Evolutionary conservation across 768 basidiomycete species (phyloP).

Genomic region (Lentinula detonsa): DNA sequence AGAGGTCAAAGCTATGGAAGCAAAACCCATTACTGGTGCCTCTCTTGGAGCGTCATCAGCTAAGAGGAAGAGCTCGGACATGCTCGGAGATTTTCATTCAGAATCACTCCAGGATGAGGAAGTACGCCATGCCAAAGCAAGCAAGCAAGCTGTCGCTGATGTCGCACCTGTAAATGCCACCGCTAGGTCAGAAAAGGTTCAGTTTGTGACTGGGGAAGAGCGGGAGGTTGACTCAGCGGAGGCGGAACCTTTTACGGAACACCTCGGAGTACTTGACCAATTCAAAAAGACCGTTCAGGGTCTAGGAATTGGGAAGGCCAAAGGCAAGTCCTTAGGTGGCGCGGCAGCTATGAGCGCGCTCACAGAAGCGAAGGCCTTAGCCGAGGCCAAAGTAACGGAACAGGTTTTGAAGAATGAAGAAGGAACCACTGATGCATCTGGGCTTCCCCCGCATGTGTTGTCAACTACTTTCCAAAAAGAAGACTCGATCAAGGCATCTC

Average conservation of each 20-base stretch:
- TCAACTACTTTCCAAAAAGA: background rate
- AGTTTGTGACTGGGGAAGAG: conserved; percentile 12
- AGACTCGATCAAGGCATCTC: conserved; percentile 4
- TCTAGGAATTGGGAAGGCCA: conserved; percentile 51
- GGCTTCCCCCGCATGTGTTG: conserved; percentile 1
- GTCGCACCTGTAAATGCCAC: conserved; percentile 17
- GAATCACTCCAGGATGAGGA: conserved; percentile 25
- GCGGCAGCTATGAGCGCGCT: conserved; percentile 49
- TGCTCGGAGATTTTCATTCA: conserved; percentile 18
- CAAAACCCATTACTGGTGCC: conserved; percentile 25
- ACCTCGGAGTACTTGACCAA: conserved; percentile 53
- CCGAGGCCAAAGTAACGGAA: conserved; percentile 66
- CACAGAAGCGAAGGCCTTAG: conserved; percentile 61
- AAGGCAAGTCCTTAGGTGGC: conserved; percentile 59
- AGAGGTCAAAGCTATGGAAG: conserved; percentile 65
- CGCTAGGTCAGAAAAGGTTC: conserved; percentile 1
- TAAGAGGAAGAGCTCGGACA: conserved; percentile 67
- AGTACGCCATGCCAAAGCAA: conserved; percentile 41
- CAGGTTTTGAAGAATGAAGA: conserved; percentile 47
- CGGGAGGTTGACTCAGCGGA: conserved; percentile 16
- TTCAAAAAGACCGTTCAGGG: conserved; percentile 72
- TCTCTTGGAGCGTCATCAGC: conserved; percentile 17
- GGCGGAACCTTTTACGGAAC: conserved; percentile 5
- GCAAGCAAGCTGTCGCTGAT: conserved; percentile 37
- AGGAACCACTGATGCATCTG: conserved; percentile 15